These are phyloP conservation scores for Colletotrichum sp. DNA, from an alignment of 2,329 filamentous ascomycete genomes.

Conservation along the genomic window DNA sequence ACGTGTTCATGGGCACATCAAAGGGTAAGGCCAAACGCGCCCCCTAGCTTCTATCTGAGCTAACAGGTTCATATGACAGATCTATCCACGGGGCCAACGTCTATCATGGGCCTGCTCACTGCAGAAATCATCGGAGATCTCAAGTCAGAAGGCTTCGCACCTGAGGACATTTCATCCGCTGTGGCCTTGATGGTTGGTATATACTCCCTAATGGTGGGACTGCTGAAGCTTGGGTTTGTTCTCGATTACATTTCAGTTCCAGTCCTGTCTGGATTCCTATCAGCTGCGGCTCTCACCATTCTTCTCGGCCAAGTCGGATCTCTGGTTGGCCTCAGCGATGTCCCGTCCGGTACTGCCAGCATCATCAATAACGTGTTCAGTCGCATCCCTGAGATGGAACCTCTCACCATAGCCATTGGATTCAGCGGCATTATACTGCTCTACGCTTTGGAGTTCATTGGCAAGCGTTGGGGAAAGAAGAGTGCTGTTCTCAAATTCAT, in stretches of 20 bases:
- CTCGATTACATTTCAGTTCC: slow-evolving; percentile 71
- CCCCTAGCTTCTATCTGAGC: not conserved
- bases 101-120: slow-evolving; percentile 67
- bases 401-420: slow-evolving; percentile 63
- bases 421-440: slow-evolving; percentile 62
- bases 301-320: slow-evolving; percentile 68
- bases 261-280: slow-evolving; percentile 69
- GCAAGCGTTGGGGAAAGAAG: slow-evolving; percentile 63
- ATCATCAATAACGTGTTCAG: slow-evolving; percentile 65
- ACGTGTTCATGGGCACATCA: slow-evolving; percentile 65
- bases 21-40: slow-evolving; percentile 49
- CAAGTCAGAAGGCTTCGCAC: slow-evolving; percentile 51
- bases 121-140: slow-evolving; percentile 63
- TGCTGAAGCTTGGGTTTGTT: slow-evolving; percentile 68
- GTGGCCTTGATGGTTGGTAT: slow-evolving; percentile 69
- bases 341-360: slow-evolving; percentile 56
- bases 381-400: slow-evolving; percentile 60
- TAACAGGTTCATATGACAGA: slow-evolving; percentile 40
- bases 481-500: slow-evolving; percentile 63
- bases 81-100: slow-evolving; percentile 67
- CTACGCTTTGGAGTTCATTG: slow-evolving; percentile 59
- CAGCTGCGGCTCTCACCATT: slow-evolving; percentile 69
- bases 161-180: slow-evolving; percentile 63
- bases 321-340: slow-evolving; percentile 57
- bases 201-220: slow-evolving; percentile 62